These are phyloP conservation scores for grape (Vitis vinifera) DNA, from an alignment of 164 flowering plant species.

Conservation along the genomic window ASM3070453v1 NC_081814.1:5253001-5253500, in stretches of 20 bases:
- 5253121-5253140: slow-evolving; percentile 13
- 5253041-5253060: slow-evolving; percentile 25
- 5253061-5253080: slow-evolving; percentile 27
- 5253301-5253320: not conserved
- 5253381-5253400: no score
- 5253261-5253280: not conserved
- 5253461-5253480: no score
- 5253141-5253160: slow-evolving; percentile 17
- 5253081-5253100: slow-evolving; percentile 32
- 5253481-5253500: no score
- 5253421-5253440: no score
- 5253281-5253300: slow-evolving; percentile 10
- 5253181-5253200: not conserved
- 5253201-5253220: not conserved
- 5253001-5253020: slow-evolving; percentile 45
- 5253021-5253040: slow-evolving; percentile 20
- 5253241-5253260: not conserved
- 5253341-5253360: no score
- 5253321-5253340: slow-evolving; percentile 19
- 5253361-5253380: no score
- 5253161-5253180: not conserved
- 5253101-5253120: slow-evolving; percentile 23
- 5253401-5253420: no score
- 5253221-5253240: not conserved
- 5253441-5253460: no score